Evolutionary conservation across 495 filamentous ascomycete species (phyloP).

Genomic region (Poronia punctata): DNA sequence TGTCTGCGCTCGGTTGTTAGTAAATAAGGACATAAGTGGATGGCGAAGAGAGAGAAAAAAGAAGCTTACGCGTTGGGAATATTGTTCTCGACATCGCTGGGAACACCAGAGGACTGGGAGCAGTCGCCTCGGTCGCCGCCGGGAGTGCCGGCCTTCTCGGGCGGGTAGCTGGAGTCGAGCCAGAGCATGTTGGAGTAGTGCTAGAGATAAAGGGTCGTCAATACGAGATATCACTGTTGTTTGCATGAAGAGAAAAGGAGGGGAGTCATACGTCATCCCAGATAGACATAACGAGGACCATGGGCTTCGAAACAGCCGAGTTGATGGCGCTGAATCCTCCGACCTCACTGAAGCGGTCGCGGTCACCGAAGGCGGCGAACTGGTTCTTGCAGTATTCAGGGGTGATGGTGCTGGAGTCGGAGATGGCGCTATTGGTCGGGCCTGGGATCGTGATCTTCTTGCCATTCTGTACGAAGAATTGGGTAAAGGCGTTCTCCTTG

Average conservation of each 20-base stretch:
- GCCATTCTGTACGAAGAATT: conserved; percentile 66
- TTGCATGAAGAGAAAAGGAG: background rate
- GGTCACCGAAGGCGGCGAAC: conserved; percentile 56
- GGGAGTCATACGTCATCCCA: conserved; percentile 57
- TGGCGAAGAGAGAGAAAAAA: conserved; percentile 29
- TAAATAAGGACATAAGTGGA: background rate
- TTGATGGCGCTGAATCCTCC: conserved; percentile 57
- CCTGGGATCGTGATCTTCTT: conserved; percentile 53
- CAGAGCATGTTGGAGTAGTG: conserved; percentile 74
- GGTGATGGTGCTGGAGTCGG: conserved; percentile 52
- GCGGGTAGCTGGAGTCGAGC: conserved; percentile 73
- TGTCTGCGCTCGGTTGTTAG: conserved; percentile 23
- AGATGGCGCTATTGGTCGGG: conserved; percentile 42
- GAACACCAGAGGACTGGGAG: conserved; percentile 51
- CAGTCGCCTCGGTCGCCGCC: conserved; percentile 69
- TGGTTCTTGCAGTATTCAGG: conserved; percentile 53
- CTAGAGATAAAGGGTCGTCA: conserved; percentile 10
- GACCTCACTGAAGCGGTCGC: conserved; percentile 48
- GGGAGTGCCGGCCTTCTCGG: conserved; percentile 43
- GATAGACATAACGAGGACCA: conserved; percentile 73
- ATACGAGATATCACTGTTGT: too few species aligned
- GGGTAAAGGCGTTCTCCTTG: conserved; percentile 54
- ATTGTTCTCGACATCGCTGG: conserved; percentile 50
- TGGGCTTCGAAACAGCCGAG: conserved; percentile 45
- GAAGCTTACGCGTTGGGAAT: conserved; percentile 46